Base-by-base conservation (phyloP, 805 yeast genomes). In the Candida taoyuanica region DNA sequence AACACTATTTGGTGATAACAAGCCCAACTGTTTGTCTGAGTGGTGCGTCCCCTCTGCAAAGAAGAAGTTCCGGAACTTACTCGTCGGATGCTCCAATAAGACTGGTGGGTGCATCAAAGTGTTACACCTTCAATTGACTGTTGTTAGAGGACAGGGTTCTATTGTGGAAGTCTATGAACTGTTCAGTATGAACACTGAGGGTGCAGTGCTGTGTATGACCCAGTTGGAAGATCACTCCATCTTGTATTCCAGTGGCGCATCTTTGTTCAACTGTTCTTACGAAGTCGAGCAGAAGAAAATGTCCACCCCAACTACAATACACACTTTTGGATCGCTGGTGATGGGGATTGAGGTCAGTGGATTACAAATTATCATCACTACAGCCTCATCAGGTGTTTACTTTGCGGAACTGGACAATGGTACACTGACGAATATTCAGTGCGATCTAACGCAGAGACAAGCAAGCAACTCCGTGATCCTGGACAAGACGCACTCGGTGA, bases 81-180 rank as follows among this genome's bases (percentile, higher is more conserved):
- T 66, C 8, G 38, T 67, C 17, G 70, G 71, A 1, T 65, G 68
- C 39, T 34, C 35, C 9, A 36, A 47, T 1, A 39, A 37, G 3
- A 14, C 15, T 36, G 55, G 54, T 8, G 59, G 59, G 1, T 42
- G 47, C 0, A 24, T 56, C 16, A 56, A 49, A 27, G 47, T 55
- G 3, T 5, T 53, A 3, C 44, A 49, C n/a, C 42, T 44, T 3
- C 46, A 47, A n/a, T 17, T 39, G 8, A 18, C 37, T 7, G 17
- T 27, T 2, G 39, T 43, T 8, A 29, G 25, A 16, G 36, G 34
- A 11, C 14, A 28, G 3, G 33, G 38, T 9, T 26, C 32, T 6
- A 25, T 36, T 5, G 38, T 53, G 17, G 43, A 46, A 11, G 48
- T 39, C 3, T 38, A 24, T 29, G 54, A 49, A 25, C 29, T 51